Evolutionary conservation across 2,329 filamentous ascomycete species (phyloP), one percentile per base, ranked within the genome.

Genomic region (Penicillium verrucosum): DNA sequence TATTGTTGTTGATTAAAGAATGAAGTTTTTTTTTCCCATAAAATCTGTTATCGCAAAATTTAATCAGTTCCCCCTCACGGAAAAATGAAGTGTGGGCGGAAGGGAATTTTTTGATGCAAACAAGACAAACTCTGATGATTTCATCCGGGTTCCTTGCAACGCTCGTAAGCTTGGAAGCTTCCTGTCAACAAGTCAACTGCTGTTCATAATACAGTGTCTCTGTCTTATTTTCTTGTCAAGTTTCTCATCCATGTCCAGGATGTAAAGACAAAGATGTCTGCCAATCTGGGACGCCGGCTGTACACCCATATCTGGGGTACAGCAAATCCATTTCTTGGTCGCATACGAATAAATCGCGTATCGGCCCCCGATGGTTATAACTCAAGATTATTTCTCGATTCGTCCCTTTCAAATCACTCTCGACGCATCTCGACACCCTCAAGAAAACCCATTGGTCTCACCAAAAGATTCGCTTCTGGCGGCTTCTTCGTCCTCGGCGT

Each of bases 381-480:
- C 38, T 55, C 57, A 32, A 57, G 60, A 32, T 62, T 44, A 36
- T 23, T 58, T 25, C 56, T 59, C 36, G 60, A 65, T 57, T 60
- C 56, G 10, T 48, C 58, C 37, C 43, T 60, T 29, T 41, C 50
- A 43, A 58, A 25, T 42, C 44, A 49, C 16, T 58, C 51, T 34
- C 58, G 57, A 32, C 45, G 30, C 14, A 63, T 70, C 36, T 66
- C 59, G 32, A 61, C 67, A 48, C 48, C 61, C 6, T 55, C 65
- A 11, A 64, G 53, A 25, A 70, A 65, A 57, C 64, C 70, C 27
- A 70, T 72, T 54, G 75, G 80, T 66, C 72, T 79, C 25, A 78
- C 78, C 11, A 78, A 77, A 57, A 81, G 79, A 65, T 82, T 82
- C 65, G 80, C 81, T 34, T 84, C 82, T 1, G 80, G 82, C 25